Evolutionary conservation across 1,284 basidiomycete species (phyloP).

Genomic region (Kalmanozyma brasiliensis): DNA sequence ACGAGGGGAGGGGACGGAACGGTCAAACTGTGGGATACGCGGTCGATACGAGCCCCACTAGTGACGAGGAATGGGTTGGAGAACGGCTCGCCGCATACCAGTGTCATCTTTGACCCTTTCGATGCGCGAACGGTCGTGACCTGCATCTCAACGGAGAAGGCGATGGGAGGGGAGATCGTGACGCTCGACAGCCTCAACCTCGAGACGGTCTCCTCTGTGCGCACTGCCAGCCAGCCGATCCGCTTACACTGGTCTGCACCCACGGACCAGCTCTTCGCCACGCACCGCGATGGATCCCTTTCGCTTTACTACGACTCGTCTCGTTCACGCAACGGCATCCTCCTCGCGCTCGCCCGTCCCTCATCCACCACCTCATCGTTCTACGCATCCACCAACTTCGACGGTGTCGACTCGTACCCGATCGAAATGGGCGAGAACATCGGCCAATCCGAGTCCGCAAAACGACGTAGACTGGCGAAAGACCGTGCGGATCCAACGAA

Average conservation of each 20-base stretch:
- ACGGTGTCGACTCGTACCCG: conserved; percentile 11
- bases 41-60: conserved; percentile 86
- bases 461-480: conserved; percentile 86
- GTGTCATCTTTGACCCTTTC: conserved; percentile 86
- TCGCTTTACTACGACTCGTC: conserved; percentile 88
- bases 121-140: conserved; percentile 87
- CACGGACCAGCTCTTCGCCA: conserved; percentile 62
- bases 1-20: conserved; percentile 88
- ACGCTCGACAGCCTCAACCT: conserved; percentile 37
- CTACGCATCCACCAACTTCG: conserved; percentile 6
- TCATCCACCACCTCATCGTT: conserved; percentile 5
- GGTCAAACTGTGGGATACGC: conserved; percentile 93
- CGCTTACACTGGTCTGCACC: conserved; percentile 42
- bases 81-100: conserved; percentile 88
- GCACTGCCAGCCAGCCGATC: conserved; percentile 16
- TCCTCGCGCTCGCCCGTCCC: conserved; percentile 76
- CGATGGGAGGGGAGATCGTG: conserved; percentile 11
- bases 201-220: conserved; percentile 3
- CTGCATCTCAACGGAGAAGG: conserved; percentile 69
- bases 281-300: conserved; percentile 75
- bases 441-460: conserved; percentile 69
- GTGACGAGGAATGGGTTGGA: conserved; percentile 74
- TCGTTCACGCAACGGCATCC: conserved; percentile 88
- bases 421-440: conserved; percentile 69
- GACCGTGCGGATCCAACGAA: conserved; percentile 79